These are phyloP conservation scores for Penicillium lagena DNA, from an alignment of 495 filamentous ascomycete species.

Conservation along the genomic window DNA sequence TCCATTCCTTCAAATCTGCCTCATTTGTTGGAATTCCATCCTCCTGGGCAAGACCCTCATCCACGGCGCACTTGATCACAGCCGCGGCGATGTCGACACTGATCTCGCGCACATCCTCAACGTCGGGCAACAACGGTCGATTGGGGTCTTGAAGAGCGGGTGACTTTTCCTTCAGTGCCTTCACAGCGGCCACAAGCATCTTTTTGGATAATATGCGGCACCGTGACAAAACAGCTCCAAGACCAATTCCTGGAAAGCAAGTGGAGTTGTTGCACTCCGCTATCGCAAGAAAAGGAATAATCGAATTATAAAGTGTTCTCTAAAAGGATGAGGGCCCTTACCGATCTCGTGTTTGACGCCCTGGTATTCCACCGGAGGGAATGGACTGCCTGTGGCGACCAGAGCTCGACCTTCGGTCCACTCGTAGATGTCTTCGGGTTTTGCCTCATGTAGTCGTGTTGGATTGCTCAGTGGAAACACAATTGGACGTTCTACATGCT, in stretches of 20 bases:
- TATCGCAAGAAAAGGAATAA: conserved; percentile 10
- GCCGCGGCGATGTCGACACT: conserved; percentile 72
- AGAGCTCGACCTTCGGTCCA: conserved; percentile 77
- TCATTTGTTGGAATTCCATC: conserved; percentile 39
- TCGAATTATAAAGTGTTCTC: not conserved
- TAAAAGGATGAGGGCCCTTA: conserved; percentile 12
- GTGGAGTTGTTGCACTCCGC: conserved; percentile 90
- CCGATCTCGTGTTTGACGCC: conserved; percentile 60
- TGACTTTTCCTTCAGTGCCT: conserved; percentile 61
- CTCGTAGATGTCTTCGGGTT: conserved; percentile 64
- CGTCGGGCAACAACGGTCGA: conserved; percentile 65
- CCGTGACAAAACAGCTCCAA: conserved; percentile 67
- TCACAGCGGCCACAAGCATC: conserved; percentile 76
- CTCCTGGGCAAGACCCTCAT: conserved; percentile 58
- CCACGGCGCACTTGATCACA: conserved; percentile 66
- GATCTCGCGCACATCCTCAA: conserved; percentile 66
- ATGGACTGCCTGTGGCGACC: conserved; percentile 83
- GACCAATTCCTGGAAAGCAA: conserved; percentile 81
- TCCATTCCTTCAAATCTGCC: conserved; percentile 67
- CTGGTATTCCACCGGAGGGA: conserved; percentile 65
- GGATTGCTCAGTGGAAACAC: conserved; percentile 85
- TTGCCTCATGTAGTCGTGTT: conserved; percentile 76
- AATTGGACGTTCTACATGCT: conserved; percentile 67
- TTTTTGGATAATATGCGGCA: conserved; percentile 58
- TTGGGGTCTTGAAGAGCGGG: conserved; percentile 58